Evolutionary conservation across 208 protist species (phyloP).

Genomic region (Leishmania aethiopica): DNA sequence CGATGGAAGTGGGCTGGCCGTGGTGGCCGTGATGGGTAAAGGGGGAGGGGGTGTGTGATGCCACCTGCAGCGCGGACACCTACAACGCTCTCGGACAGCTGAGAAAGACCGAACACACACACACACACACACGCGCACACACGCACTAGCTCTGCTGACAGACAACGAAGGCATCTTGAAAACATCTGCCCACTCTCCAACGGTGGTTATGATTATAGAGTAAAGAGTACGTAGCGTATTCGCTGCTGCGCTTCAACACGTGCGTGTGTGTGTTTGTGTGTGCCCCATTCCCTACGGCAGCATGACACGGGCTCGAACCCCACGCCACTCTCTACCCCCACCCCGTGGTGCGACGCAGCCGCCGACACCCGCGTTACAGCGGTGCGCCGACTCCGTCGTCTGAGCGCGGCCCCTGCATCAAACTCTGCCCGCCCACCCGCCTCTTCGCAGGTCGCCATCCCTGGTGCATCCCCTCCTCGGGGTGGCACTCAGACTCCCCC

Average conservation of each 20-base stretch:
- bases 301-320: no score
- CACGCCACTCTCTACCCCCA: no score
- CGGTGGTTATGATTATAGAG: background rate
- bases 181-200: background rate
- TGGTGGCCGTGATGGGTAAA: no score
- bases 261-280: no score
- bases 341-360: background rate
- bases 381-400: no score
- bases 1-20: background rate
- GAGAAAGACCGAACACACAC: background rate
- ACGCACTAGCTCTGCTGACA: background rate
- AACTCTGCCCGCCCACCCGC: no score
- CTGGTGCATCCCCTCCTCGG: no score
- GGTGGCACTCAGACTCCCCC: background rate
- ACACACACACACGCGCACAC: background rate
- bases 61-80: background rate
- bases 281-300: no score
- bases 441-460: background rate
- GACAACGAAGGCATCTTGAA: background rate
- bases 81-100: background rate
- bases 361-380: no score
- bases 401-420: background rate
- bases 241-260: no score
- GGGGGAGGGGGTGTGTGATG: no score
- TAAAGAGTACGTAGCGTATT: no score